Base-by-base conservation (phyloP, 768 basidiomycete species). In the Podaxis carcinomalis region DNA sequence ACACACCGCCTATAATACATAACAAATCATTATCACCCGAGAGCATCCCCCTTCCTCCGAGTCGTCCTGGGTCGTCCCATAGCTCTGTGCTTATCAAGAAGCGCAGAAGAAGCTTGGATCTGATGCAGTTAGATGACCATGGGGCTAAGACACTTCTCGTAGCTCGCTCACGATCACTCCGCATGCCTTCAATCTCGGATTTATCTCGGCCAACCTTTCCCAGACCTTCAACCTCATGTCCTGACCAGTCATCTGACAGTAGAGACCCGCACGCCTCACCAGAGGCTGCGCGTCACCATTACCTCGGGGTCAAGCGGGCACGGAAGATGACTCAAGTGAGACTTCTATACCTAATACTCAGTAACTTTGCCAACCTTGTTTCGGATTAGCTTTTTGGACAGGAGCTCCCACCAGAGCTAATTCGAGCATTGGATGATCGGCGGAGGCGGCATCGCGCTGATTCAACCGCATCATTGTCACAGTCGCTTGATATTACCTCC, bases 301-400 rank as follows among this genome's bases (percentile, higher is more conserved):
- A 72, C 7, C 60, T 77, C 59, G 77, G 74, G 56, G 74, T 84
- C 57, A 76, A 73, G 63, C 77, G 82, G 32, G 81, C 80, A 32
- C 68, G 76, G 62, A 84, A 84, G 69, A 79, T 84, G 72, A 68
- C 76, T 4, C 79, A 83, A 75, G 83, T 84, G 64, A 32, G 53
- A 25, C 27, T 52, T 27, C 44, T 39, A 37, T 49, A 36, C 14
- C 23, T 32, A 23, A 10, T 4, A 4, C 28, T 28, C 37, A 37
- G 46, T 28, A 36, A 32, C n/a, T 37, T 46, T 44, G 28, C 25
- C 36, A 51, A 47, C 44, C 28, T 40, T 51, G 47, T 53, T 46
- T 35, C 27, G 10, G 25, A 16, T 13, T 65, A 84, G 83, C 63
- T 83, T 21, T 82, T 84, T 57, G 83, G 83, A 19, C 74, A 76